phyloP scores from a whole-genome alignment of 306 rosid species.

The Sicyos baderoa region DNA sequence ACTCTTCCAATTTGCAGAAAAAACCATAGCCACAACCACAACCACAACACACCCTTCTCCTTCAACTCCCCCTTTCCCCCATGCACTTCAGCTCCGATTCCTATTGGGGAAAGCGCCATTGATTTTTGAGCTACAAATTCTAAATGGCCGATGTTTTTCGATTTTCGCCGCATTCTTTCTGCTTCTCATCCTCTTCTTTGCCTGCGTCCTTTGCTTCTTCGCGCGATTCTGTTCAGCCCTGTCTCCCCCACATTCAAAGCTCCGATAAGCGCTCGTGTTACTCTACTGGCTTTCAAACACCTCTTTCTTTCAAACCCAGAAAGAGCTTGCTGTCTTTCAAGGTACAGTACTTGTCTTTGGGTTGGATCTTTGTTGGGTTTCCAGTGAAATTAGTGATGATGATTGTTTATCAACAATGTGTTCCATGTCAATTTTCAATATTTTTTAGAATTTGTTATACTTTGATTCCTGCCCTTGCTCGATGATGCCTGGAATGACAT shows the following conservation, averaged over 20 bases:
- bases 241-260: constrained; percentile 23
- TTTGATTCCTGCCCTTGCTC: too few species aligned
- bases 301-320: constrained; percentile 45
- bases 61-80: constrained; percentile 1
- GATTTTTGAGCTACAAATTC: neutral
- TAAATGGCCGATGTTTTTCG: constrained; percentile 72
- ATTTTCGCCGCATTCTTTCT: constrained; percentile 48
- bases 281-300: constrained; percentile 19
- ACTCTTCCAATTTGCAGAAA: too few species aligned
- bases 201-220: constrained; percentile 39
- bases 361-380: neutral
- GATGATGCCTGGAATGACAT: neutral
- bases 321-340: constrained; percentile 48
- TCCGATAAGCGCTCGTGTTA: constrained; percentile 28
- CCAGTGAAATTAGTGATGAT: too few species aligned
- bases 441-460: too few species aligned
- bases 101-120: neutral
- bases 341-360: constrained; percentile 31
- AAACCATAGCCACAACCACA: constrained; percentile 4
- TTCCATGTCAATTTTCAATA: too few species aligned
- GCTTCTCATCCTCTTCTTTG: constrained; percentile 37
- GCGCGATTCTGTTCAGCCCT: constrained; percentile 31
- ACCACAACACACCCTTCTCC: neutral
- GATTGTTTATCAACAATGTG: too few species aligned
- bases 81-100: neutral